phyloP scores from a whole-genome alignment of 805 yeast species.

The Candida silvatica region DNA sequence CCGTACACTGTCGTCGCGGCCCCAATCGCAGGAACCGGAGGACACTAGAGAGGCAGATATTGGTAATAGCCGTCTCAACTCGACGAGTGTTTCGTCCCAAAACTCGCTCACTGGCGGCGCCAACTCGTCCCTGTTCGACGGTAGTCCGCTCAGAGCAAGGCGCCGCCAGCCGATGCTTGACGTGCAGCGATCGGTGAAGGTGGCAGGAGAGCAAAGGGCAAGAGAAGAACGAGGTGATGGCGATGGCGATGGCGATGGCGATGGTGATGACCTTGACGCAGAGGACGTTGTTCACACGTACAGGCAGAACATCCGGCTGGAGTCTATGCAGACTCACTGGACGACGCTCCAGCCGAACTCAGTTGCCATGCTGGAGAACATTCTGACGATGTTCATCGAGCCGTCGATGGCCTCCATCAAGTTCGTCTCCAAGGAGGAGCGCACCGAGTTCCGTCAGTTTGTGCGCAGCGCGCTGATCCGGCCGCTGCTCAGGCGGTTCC shows the following conservation, averaged over 20 bases:
- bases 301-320: neutral
- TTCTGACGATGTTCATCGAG: constrained; percentile 14
- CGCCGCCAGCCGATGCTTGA: neutral
- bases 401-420: constrained; percentile 9
- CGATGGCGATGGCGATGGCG: too few species aligned
- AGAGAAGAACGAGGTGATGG: neutral
- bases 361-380: constrained; percentile 8
- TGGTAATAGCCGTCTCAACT: too few species aligned
- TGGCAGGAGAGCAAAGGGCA: neutral
- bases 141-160: too few species aligned
- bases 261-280: constrained; percentile 1
- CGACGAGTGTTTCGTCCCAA: too few species aligned
- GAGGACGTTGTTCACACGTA: constrained; percentile 1
- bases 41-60: too few species aligned
- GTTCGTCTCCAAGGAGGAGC: constrained; percentile 10
- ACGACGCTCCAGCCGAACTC: constrained; percentile 9
- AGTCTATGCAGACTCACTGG: constrained; percentile 14
- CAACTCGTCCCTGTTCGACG: too few species aligned
- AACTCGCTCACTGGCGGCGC: too few species aligned
- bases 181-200: neutral
- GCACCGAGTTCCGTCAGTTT: constrained; percentile 11
- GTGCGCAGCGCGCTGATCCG: constrained; percentile 12
- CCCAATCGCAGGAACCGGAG: too few species aligned
- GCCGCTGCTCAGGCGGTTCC: constrained; percentile 16
- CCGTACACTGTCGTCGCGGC: too few species aligned